A percentile compares a stretch with the other conserved stretches of the same genome.
Conservation (phyloP, 2,329 filamentous ascomycete species). For the Juglanconis juglandina region DNA sequence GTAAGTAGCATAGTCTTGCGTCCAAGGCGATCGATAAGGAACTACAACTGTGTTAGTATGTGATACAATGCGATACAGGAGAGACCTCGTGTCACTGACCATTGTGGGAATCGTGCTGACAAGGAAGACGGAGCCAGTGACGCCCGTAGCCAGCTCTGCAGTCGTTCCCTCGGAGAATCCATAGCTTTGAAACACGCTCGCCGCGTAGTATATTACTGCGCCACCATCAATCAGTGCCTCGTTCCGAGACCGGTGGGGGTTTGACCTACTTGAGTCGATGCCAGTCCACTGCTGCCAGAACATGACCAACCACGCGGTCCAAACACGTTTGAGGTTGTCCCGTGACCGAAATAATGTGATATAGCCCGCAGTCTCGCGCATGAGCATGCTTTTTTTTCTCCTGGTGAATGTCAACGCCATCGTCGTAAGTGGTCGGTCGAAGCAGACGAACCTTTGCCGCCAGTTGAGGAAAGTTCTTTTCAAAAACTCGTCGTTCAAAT, state of each 20-base stretch:
- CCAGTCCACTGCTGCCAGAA: conserved; percentile 46
- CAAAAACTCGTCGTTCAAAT: conserved; percentile 40
- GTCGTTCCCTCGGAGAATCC: conserved; percentile 25
- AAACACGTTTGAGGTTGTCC: conserved; percentile 48
- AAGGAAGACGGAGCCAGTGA: conserved; percentile 31
- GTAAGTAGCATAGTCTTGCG: conserved; percentile 37
- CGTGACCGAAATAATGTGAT: conserved; percentile 41
- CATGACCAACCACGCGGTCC: conserved; percentile 42
- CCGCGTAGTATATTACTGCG: conserved; percentile 16
- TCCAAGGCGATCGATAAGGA: conserved; percentile 39
- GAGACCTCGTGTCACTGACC: not conserved
- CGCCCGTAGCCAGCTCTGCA: conserved; percentile 31
- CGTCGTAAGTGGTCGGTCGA: not conserved
- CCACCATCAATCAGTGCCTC: not conserved
- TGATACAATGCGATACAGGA: not conserved
- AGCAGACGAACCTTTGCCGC: conserved; percentile 29
- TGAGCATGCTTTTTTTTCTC: conserved; percentile 38
- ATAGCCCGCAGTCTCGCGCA: conserved; percentile 48
- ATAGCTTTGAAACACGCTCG: conserved; percentile 17
- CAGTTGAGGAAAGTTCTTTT: conserved; percentile 41
- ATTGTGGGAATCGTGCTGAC: conserved; percentile 26
- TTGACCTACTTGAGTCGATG: conserved; percentile 32
- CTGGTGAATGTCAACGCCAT: not conserved
- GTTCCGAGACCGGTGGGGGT: not conserved
- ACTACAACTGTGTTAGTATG: conserved; percentile 48